phyloP scores from a whole-genome alignment of 345 rosid species.

The Bretschneidera sinensis region DNA sequence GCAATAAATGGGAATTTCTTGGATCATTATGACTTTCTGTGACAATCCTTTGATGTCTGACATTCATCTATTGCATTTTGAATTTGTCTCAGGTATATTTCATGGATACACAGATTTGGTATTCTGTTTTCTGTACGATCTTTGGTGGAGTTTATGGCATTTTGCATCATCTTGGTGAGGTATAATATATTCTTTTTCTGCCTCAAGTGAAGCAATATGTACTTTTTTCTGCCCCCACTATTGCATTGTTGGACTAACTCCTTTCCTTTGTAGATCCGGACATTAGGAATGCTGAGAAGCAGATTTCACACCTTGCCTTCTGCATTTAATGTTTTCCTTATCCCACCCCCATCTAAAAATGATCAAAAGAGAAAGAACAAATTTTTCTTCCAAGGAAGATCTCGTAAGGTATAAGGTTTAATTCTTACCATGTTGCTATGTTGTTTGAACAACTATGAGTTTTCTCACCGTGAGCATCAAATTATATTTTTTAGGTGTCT shows the following conservation, averaged over 20 bases:
- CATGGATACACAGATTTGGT: constrained; percentile 99
- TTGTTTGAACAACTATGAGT: not conserved
- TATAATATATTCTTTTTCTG: constrained; percentile 29
- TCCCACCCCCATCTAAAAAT: constrained; percentile 54
- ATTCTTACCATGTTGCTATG: not conserved
- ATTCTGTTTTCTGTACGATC: constrained; percentile 87
- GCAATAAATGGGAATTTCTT: not conserved
- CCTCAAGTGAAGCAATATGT: constrained; percentile 7
- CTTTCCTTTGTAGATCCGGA: constrained; percentile 60
- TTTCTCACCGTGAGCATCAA: constrained; percentile 5
- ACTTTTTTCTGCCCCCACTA: constrained; percentile 4
- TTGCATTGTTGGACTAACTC: constrained; percentile 21
- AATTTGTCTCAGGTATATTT: constrained; percentile 64
- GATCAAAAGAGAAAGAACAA: constrained; percentile 36
- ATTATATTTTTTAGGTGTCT: constrained; percentile 36
- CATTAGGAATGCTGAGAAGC: constrained; percentile 94
- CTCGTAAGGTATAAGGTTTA: constrained; percentile 48
- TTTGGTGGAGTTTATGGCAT: constrained; percentile 94
- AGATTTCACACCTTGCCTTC: constrained; percentile 85
- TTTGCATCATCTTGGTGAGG: constrained; percentile 98
- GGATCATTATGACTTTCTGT: constrained; percentile 10
- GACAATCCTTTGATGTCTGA: not conserved
- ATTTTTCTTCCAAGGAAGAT: constrained; percentile 37
- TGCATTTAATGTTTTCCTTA: constrained; percentile 64
- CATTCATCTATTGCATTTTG: constrained; percentile 8